Conservation (phyloP, 2,329 filamentous ascomycete species). For the Neoarthrinium moseri region DNA sequence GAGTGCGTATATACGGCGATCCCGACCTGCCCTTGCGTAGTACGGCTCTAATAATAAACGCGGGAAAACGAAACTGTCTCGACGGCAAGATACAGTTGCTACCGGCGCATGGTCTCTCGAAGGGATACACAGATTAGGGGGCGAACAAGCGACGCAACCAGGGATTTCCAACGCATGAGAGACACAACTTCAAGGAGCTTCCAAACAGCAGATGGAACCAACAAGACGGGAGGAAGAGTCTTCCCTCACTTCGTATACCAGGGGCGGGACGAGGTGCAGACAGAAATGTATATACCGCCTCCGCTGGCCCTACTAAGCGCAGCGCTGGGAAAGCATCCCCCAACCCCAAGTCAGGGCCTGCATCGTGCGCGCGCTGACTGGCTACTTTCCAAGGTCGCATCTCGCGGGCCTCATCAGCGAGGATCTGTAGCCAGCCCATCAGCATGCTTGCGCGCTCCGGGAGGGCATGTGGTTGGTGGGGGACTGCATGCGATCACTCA, state of each 20-base stretch:
- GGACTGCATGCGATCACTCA: neutral
- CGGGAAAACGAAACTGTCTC: slow-evolving; percentile 6
- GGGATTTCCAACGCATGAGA: slow-evolving; percentile 1
- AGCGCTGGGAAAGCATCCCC: neutral
- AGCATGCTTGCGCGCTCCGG: slow-evolving; percentile 3
- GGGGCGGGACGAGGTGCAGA: neutral
- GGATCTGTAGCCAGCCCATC: slow-evolving; percentile 1
- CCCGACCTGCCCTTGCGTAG: too few species aligned
- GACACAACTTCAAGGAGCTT: neutral
- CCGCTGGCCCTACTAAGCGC: neutral
- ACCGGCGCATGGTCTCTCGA: slow-evolving; percentile 10
- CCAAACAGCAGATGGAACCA: neutral
- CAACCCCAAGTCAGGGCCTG: neutral
- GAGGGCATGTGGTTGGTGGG: slow-evolving; percentile 4
- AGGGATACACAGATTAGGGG: neutral
- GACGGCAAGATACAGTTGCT: slow-evolving; percentile 10
- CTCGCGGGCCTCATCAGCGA: neutral
- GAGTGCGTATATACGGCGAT: too few species aligned
- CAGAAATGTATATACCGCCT: neutral
- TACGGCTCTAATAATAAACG: too few species aligned
- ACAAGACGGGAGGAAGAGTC: neutral
- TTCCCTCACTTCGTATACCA: neutral
- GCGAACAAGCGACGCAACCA: neutral
- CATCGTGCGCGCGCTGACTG: slow-evolving; percentile 8
- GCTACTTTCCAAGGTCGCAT: neutral